Evolutionary conservation across 306 rosid species (phyloP).

Genomic region (Psophocarpus tetragonolobus): DNA sequence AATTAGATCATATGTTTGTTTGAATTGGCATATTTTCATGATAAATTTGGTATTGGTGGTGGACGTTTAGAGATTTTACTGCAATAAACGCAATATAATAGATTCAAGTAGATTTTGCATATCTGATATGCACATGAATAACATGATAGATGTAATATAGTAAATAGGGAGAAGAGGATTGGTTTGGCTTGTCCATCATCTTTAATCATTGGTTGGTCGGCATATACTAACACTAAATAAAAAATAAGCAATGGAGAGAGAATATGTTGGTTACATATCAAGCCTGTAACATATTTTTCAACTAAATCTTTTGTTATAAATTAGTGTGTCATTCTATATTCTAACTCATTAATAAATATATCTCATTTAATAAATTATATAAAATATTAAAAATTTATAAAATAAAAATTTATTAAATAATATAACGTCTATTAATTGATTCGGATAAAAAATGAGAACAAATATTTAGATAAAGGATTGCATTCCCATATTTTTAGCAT

Average conservation of each 20-base stretch:
- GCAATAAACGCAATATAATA: not conserved
- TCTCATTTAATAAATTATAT: too few species aligned
- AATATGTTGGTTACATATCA: not conserved
- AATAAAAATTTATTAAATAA: too few species aligned
- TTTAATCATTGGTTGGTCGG: conserved; percentile 41
- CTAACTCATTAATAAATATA: too few species aligned
- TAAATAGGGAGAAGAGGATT: conserved; percentile 30
- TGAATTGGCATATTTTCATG: not conserved
- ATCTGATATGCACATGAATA: conserved; percentile 35
- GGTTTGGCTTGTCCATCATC: conserved; percentile 28
- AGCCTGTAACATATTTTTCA: not conserved
- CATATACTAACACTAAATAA: conserved; percentile 9
- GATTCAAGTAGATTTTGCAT: not conserved
- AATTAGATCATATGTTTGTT: too few species aligned
- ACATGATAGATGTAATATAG: conserved; percentile 21
- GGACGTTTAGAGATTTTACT: not conserved
- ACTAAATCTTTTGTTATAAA: too few species aligned
- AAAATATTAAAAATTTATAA: too few species aligned
- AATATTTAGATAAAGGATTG: too few species aligned
- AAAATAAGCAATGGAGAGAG: not conserved
- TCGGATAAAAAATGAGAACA: too few species aligned
- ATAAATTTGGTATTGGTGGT: not conserved
- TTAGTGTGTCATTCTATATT: too few species aligned
- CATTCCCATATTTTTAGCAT: not conserved
- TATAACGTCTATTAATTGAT: too few species aligned